Evolutionary conservation across 352 stramenopile genomes (phyloP), one percentile per base, ranked within the genome.

Genomic region (Thalassiosira exigua): DNA sequence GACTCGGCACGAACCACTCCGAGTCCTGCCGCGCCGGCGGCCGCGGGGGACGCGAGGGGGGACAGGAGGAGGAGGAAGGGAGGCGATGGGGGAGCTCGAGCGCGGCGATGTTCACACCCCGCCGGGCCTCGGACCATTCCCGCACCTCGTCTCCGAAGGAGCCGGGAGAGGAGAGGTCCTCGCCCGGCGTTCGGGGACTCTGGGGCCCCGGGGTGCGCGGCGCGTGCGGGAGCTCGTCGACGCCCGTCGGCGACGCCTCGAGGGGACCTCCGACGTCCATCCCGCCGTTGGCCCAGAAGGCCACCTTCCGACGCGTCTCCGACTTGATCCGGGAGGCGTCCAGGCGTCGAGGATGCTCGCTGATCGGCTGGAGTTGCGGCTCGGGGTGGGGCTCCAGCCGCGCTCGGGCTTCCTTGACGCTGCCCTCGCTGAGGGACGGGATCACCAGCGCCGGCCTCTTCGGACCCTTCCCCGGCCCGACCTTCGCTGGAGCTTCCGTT

Each of bases 381-480:
- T 14, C 36, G 14, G 7, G 36, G 36, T 44, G 7, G 7, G 36
- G 7, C 7, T 44, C 36, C 57, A 24, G 26, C 3, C 2, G 0
- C 32, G 57, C 17, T 17, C 51, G 19, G 26, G 14, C 19, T 2
- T 51, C 26, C 54, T 51, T 41, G 11, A 54, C 30, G 1, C 53
- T 24, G 19, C 36, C 0, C 4, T 14, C 58, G 5, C 58, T 39
- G 3, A 68, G 58, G 32, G 58, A 68, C 0, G 58, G 58, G 30
- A 68, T 68, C 30, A 54, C 22, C 39, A 44, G 36, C 36, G 36
- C 36, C 36, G 36, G 14, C 36, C 36, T 44, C 36, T 7, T 14
- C 36, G 36, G 7, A 44, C 36, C 36, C 7, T 44, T 7, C 36
- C 14, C 14, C 36, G 36, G 36, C 36, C 36, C 36, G 7, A 14